Conservation (phyloP, 768 basidiomycete species). For the Pholiota molesta region DNA sequence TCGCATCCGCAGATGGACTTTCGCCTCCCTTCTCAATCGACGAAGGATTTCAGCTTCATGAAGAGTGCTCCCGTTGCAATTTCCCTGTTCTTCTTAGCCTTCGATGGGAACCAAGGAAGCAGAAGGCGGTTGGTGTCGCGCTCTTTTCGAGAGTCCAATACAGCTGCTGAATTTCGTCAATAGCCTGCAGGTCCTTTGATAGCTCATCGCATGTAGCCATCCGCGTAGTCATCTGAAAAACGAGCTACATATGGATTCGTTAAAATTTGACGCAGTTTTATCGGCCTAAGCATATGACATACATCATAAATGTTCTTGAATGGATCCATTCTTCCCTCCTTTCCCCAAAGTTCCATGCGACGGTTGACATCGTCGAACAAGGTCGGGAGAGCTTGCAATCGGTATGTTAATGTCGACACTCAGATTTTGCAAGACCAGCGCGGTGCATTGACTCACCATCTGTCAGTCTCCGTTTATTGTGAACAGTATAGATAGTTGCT, state of each 20-base stretch:
- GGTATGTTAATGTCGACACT: background rate
- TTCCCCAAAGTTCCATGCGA: conserved; percentile 27
- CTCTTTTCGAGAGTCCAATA: conserved; percentile 38
- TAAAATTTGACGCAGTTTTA: background rate
- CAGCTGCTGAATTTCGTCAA: conserved; percentile 25
- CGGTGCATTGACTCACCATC: conserved; percentile 15
- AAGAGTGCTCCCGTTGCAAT: conserved; percentile 34
- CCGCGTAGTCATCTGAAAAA: conserved; percentile 41
- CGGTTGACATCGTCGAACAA: conserved; percentile 29
- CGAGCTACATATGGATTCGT: conserved; percentile 26
- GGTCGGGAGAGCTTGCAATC: conserved; percentile 8
- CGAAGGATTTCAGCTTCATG: conserved; percentile 26
- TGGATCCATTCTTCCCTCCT: conserved; percentile 29
- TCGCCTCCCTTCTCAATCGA: conserved; percentile 31
- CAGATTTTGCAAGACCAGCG: background rate
- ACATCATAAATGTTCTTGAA: conserved; percentile 34
- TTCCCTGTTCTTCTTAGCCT: conserved; percentile 31
- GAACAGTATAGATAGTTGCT: conserved; percentile 21
- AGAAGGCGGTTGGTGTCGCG: conserved; percentile 34
- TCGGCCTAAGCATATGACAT: background rate
- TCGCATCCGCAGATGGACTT: conserved; percentile 29
- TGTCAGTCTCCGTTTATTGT: conserved; percentile 21
- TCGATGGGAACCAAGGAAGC: conserved; percentile 41
- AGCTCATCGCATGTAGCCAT: conserved; percentile 39
- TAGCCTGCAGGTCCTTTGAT: conserved; percentile 26